Conservation (phyloP, 371 early-diverging fungal species). For the Apophysomyces variabilis region DNA sequence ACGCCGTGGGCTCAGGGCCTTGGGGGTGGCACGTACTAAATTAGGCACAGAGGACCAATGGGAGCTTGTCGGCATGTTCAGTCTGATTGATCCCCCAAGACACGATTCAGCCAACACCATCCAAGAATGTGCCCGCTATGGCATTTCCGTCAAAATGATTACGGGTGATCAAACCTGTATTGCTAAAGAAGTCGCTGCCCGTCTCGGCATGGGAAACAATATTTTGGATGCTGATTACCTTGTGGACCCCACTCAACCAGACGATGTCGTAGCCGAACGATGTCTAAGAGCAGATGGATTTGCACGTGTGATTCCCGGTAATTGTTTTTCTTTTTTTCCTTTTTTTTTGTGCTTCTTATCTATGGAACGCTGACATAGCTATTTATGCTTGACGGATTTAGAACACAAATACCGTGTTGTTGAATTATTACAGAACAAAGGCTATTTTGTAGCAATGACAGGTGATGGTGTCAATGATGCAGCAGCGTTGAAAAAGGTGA, state of each 20-base stretch:
- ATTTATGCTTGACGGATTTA: background rate
- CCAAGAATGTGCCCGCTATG: constrained; percentile 63
- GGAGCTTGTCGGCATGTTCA: constrained; percentile 74
- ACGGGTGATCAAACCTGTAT: constrained; percentile 84
- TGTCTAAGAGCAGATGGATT: constrained; percentile 78
- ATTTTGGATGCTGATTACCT: constrained; percentile 71
- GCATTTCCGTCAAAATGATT: constrained; percentile 81
- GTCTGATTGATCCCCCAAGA: constrained; percentile 90
- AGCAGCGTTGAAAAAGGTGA: constrained; percentile 78
- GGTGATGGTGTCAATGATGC: constrained; percentile 92
- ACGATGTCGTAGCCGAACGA: constrained; percentile 57
- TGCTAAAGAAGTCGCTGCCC: constrained; percentile 80
- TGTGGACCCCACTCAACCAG: constrained; percentile 67
- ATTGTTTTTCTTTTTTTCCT: background rate
- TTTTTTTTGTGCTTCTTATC: background rate
- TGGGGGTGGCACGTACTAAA: constrained; percentile 86
- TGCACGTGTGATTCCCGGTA: constrained; percentile 70
- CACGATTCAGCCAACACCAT: constrained; percentile 73
- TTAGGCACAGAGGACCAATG: constrained; percentile 67
- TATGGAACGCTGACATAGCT: background rate
- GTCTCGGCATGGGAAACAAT: constrained; percentile 69
- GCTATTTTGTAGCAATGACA: constrained; percentile 85
- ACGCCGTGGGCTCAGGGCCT: constrained; percentile 76
- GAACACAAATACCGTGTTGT: constrained; percentile 86
- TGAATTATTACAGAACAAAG: constrained; percentile 73